phyloP scores from a whole-genome alignment of 305 asterid species.

The Fraxinus greggii region DNA sequence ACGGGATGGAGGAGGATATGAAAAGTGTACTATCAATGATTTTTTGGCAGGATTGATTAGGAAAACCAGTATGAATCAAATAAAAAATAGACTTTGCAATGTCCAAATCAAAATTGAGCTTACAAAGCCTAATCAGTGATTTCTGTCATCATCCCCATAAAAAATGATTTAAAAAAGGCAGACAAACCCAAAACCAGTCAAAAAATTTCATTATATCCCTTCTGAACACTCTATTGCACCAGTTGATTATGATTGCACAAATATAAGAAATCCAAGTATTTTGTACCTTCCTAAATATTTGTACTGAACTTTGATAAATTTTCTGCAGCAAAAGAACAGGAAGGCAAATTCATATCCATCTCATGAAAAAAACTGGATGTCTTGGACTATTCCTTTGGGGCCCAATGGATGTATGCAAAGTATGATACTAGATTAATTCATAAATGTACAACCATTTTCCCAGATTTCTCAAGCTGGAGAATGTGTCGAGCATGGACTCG shows the following conservation, averaged over 20 bases:
- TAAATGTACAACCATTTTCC: neutral
- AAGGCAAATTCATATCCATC: neutral
- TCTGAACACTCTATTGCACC: neutral
- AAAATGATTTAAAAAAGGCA: neutral
- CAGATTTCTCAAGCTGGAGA: conserved; percentile 2
- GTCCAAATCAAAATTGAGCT: neutral
- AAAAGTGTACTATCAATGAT: neutral
- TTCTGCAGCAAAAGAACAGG: neutral
- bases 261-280: neutral
- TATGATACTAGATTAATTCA: neutral
- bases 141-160: neutral
- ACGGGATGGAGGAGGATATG: neutral
- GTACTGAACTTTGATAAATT: neutral
- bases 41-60: neutral
- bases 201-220: neutral
- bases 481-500: neutral
- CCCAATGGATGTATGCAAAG: neutral
- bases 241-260: neutral
- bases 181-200: neutral
- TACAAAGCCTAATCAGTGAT: neutral
- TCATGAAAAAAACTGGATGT: neutral
- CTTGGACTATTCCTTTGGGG: neutral
- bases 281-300: neutral
- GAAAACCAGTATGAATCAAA: neutral
- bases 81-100: neutral